A percentile compares a stretch with the other conserved stretches of the same genome.
phyloP scores from a whole-genome alignment of 208 protist genomes.

The Naegleria fowleri region DNA sequence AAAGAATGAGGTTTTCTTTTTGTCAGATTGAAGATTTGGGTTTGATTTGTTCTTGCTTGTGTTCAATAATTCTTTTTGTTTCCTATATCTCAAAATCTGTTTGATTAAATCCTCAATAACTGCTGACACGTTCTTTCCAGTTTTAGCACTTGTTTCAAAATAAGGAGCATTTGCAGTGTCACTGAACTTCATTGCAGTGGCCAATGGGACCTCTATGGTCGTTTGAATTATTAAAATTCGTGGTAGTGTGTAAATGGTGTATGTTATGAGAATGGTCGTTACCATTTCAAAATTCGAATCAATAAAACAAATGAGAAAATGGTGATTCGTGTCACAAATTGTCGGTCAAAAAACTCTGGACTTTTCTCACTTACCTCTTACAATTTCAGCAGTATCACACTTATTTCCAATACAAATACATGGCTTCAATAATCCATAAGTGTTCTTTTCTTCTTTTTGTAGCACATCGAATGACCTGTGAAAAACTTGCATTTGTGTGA shows the following conservation, averaged over 20 bases:
- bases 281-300: no score
- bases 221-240: no score
- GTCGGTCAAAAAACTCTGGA: no score
- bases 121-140: background rate
- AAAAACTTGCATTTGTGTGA: background rate
- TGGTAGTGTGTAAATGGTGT: no score
- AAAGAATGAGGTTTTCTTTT: background rate
- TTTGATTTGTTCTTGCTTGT: background rate
- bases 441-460: background rate
- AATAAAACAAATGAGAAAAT: no score
- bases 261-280: no score
- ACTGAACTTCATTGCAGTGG: background rate
- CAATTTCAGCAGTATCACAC: constrained; percentile 1
- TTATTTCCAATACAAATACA: constrained; percentile 16
- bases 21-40: background rate
- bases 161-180: background rate
- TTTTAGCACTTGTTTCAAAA: background rate
- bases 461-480: background rate
- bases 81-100: background rate
- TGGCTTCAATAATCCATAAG: background rate
- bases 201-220: background rate
- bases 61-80: constrained; percentile 8
- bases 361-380: background rate
- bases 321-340: no score
- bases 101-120: constrained; percentile 11